Evolutionary conservation across 345 rosid genomes (phyloP).

Genomic region (Salix exigua): DNA sequence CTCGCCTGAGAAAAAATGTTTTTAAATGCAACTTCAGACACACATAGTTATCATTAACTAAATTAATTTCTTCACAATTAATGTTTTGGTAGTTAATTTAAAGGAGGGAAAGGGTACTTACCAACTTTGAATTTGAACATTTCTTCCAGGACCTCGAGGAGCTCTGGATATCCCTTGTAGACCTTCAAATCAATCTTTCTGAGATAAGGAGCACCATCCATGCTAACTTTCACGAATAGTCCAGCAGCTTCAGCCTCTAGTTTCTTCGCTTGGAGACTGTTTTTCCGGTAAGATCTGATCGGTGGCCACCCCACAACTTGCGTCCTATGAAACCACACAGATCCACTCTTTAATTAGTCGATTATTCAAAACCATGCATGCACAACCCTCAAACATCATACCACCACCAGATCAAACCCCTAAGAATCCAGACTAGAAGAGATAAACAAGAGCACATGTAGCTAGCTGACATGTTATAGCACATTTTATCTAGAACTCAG

Average conservation of each 20-base stretch:
- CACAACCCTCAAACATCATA: background rate
- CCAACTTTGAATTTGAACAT: slow-evolving; percentile 64
- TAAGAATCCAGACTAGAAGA: background rate
- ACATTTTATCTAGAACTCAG: background rate
- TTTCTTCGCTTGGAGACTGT: slow-evolving; percentile 37
- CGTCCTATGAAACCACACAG: slow-evolving; percentile 33
- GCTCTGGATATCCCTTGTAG: slow-evolving; percentile 46
- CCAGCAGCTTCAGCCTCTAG: slow-evolving; percentile 24
- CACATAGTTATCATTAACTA: background rate
- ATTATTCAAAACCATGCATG: background rate
- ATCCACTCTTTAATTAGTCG: background rate
- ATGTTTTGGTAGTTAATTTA: background rate
- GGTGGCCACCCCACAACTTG: slow-evolving; percentile 87
- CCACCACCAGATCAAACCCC: background rate
- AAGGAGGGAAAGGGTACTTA: slow-evolving; percentile 3
- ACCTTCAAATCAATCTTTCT: slow-evolving; percentile 65
- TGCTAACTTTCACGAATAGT: slow-evolving; percentile 58
- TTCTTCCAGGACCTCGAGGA: slow-evolving; percentile 55
- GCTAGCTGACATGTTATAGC: background rate
- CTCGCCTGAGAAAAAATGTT: slow-evolving; percentile 20
- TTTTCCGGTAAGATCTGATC: slow-evolving; percentile 58
- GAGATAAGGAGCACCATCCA: slow-evolving; percentile 76
- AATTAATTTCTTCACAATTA: background rate
- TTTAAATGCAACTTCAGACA: background rate
- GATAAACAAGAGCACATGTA: background rate